Evolutionary conservation across 2,329 filamentous ascomycete species (phyloP).

Genomic region (Xylariaceae sp.): DNA sequence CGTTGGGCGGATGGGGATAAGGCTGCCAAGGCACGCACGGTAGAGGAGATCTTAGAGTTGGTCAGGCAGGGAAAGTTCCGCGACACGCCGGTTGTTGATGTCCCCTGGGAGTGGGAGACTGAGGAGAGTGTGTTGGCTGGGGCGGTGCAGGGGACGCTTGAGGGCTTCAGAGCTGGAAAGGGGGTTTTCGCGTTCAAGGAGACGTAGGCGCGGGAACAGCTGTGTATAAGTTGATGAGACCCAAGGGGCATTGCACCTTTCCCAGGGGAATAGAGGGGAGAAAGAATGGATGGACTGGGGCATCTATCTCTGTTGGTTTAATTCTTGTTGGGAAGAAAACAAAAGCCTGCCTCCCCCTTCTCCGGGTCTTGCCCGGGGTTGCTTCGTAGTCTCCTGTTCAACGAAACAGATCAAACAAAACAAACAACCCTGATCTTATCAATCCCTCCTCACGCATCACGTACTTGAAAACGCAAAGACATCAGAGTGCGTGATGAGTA

Average conservation of each 20-base stretch:
- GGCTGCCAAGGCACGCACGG: conserved; percentile 67
- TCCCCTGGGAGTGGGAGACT: conserved; percentile 79
- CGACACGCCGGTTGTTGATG: conserved; percentile 75
- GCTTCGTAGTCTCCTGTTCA: conserved; percentile 7
- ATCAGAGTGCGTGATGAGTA: too few species aligned
- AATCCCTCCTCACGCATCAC: too few species aligned
- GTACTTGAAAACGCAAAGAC: too few species aligned
- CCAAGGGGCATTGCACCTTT: too few species aligned
- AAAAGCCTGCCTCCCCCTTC: too few species aligned
- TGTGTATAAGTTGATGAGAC: background rate
- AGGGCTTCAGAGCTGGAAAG: conserved; percentile 82
- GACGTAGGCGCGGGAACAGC: conserved; percentile 35
- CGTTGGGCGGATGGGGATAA: conserved; percentile 76
- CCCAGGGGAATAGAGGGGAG: too few species aligned
- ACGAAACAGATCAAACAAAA: background rate
- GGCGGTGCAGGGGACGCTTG: conserved; percentile 75
- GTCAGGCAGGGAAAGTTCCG: conserved; percentile 71
- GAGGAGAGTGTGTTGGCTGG: conserved; percentile 61
- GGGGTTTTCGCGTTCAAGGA: conserved; percentile 77
- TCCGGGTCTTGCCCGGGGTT: background rate
- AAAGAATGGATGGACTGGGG: background rate
- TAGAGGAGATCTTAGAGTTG: conserved; percentile 77
- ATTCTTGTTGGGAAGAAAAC: background rate
- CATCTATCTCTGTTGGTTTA: background rate
- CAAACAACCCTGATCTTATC: too few species aligned